These are phyloP conservation scores for Cladosporium phlei DNA, from an alignment of 2,329 filamentous ascomycete genomes.

Conservation along the genomic window DNA sequence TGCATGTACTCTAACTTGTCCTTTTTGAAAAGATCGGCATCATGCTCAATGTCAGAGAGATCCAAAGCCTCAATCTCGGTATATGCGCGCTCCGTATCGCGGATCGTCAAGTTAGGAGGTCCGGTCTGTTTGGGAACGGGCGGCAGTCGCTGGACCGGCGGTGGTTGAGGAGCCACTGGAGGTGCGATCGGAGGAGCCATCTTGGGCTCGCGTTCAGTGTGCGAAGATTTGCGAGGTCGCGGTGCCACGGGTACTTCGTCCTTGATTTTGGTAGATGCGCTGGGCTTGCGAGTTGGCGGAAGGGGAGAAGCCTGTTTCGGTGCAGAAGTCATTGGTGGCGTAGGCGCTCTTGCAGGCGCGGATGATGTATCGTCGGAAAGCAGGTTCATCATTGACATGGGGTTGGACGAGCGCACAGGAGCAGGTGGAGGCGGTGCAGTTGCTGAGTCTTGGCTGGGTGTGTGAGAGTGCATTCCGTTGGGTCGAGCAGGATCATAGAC, in stretches of 20 bases:
- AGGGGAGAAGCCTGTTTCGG: slow-evolving; percentile 4
- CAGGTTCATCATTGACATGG: slow-evolving; percentile 95
- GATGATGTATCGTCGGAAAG: slow-evolving; percentile 61
- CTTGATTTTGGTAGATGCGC: slow-evolving; percentile 10
- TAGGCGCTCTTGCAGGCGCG: slow-evolving; percentile 14
- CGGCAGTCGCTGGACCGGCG: slow-evolving; percentile 6
- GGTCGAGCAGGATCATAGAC: slow-evolving; percentile 29
- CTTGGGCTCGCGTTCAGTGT: slow-evolving; percentile 10
- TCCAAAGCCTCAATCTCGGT: slow-evolving; percentile 60
- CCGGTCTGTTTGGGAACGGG: slow-evolving; percentile 25
- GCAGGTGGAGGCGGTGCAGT: slow-evolving; percentile 33
- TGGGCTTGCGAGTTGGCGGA: slow-evolving; percentile 7
- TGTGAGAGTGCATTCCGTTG: slow-evolving; percentile 27
- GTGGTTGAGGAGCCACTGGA: slow-evolving; percentile 7
- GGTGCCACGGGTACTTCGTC: slow-evolving; percentile 3
- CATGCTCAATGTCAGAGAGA: slow-evolving; percentile 55
- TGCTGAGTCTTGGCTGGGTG: slow-evolving; percentile 22
- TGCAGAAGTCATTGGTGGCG: slow-evolving; percentile 12
- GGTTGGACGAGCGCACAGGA: slow-evolving; percentile 62
- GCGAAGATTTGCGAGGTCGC: slow-evolving; percentile 10
- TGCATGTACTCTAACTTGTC: slow-evolving; percentile 52
- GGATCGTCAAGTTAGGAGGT: slow-evolving; percentile 32
- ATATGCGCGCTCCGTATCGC: slow-evolving; percentile 56
- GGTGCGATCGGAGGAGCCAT: slow-evolving; percentile 9
- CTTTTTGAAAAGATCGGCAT: slow-evolving; percentile 27